Evolutionary conservation across 306 rosid genomes (phyloP), one percentile per base, ranked within the genome.

Genomic region (Argentina anserina): DNA sequence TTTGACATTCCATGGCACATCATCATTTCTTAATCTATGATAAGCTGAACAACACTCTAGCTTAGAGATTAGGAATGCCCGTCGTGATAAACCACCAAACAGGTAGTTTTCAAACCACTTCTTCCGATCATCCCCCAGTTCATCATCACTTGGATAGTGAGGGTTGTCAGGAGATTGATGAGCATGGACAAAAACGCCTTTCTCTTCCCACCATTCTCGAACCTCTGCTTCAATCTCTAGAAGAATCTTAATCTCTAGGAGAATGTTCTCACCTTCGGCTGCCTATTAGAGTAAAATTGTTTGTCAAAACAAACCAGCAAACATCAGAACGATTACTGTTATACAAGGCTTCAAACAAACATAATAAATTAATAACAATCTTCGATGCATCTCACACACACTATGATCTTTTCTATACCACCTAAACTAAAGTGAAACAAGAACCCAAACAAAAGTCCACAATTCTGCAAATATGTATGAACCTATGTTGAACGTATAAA

Each of bases 91-190:
- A 9, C 34, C 63, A 13, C 63, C 63, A 58, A 58, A 58, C 8
- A 58, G 63, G 18, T 58, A 58, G 36, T 58, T 58, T 28, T 58
- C 63, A 58, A 58, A 58, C 63, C 63, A 58, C 63, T 58, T 58
- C 63, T 58, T 58, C 17, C 20, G 3, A 28, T 58, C 63, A 58
- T 28, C 34, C 17, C 34, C 63, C 3, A 23, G 63, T 58, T 25
- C 63, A 58, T 58, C 63, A 26, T 28, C 46, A 42, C 46, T 58
- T 11, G 63, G 33, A 58, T 25, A 25, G 36, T 26, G 18, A 25
- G 20, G 34, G 36, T 23, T 58, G 36, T 25, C 63, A 58, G 31
- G 13, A 26, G 63, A 58, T 28, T 58, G 63, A 28, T 28, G 36
- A 58, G 63, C 63, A 58, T 28, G 31, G 36, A 28, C 36, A 58